phyloP scores from a whole-genome alignment of 1,284 basidiomycete species.

The Waitea zeae region DNA sequence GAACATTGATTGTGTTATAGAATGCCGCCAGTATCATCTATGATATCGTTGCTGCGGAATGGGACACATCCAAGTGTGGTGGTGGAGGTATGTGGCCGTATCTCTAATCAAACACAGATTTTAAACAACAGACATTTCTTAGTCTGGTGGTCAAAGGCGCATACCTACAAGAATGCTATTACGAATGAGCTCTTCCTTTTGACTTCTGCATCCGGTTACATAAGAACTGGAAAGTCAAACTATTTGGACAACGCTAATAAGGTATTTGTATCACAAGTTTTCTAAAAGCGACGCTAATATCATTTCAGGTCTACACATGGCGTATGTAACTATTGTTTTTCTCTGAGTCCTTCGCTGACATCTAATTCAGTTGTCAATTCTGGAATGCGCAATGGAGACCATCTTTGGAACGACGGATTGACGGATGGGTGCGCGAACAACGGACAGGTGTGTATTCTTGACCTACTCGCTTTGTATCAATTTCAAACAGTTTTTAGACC shows the following conservation, averaged over 20 bases:
- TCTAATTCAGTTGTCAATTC: constrained; percentile 20
- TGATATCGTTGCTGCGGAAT: constrained; percentile 26
- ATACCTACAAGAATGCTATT: constrained; percentile 21
- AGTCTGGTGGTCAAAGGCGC: no score
- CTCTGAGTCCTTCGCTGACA: constrained; percentile 1
- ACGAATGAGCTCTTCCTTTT: constrained; percentile 37
- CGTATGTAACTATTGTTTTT: constrained; percentile 15
- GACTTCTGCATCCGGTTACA: constrained; percentile 27
- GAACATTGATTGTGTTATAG: no score
- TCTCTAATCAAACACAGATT: no score
- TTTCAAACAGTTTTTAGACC: constrained; percentile 15
- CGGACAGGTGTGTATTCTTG: constrained; percentile 18
- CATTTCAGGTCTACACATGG: constrained; percentile 30
- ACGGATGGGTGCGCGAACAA: constrained; percentile 25
- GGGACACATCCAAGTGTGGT: constrained; percentile 22
- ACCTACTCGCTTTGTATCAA: neutral
- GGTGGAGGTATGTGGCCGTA: constrained; percentile 13
- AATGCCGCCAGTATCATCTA: constrained; percentile 15
- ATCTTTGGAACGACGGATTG: constrained; percentile 33
- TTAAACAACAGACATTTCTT: neutral
- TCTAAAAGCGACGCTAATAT: neutral
- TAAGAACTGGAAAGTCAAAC: constrained; percentile 17
- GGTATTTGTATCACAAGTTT: no score
- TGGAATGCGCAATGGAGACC: constrained; percentile 28
- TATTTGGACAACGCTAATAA: constrained; percentile 29